Evolutionary conservation across 2,329 filamentous ascomycete species (phyloP).

Genomic region (Aspergillus pseudoglaucus): DNA sequence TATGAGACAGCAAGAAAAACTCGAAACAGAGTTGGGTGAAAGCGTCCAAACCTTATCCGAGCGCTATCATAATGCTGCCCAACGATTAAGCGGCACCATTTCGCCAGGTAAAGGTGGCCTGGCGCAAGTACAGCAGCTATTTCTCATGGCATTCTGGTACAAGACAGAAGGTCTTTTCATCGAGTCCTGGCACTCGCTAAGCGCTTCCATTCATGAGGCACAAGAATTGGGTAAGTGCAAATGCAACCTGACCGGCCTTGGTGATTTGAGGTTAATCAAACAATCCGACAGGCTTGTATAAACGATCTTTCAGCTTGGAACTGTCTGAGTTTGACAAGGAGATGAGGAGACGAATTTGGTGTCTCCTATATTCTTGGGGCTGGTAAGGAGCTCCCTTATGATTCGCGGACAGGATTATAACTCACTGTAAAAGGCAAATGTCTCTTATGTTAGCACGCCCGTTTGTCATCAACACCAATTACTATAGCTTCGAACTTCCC

Average conservation of each 20-base stretch:
- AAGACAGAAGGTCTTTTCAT: conserved; percentile 44
- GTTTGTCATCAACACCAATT: conserved; percentile 38
- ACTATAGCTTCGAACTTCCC: conserved; percentile 35
- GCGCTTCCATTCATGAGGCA: conserved; percentile 41
- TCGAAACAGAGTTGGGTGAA: conserved; percentile 42
- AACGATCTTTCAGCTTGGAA: conserved; percentile 27
- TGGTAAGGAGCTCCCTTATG: conserved; percentile 29
- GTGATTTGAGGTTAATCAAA: not conserved
- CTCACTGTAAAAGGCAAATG: conserved; percentile 31
- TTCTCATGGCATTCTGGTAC: conserved; percentile 42
- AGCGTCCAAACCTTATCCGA: conserved; percentile 34
- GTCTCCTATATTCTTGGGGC: conserved; percentile 44
- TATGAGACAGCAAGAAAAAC: conserved; percentile 29
- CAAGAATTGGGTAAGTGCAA: conserved; percentile 40
- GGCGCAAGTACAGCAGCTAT: conserved; percentile 45
- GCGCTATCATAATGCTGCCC: conserved; percentile 38
- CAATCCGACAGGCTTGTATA: conserved; percentile 25
- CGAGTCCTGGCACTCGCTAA: conserved; percentile 45
- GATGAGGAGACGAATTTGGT: conserved; percentile 43
- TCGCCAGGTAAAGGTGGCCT: conserved; percentile 40
- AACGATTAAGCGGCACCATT: conserved; percentile 39
- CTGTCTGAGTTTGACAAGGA: conserved; percentile 43
- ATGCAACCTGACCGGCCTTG: too few relatives aligned
- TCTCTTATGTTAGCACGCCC: conserved; percentile 40
- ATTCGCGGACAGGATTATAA: not conserved